Evolutionary conservation across 2,329 filamentous ascomycete species (phyloP).

Genomic region (Tolypocladium ophioglossoides): DNA sequence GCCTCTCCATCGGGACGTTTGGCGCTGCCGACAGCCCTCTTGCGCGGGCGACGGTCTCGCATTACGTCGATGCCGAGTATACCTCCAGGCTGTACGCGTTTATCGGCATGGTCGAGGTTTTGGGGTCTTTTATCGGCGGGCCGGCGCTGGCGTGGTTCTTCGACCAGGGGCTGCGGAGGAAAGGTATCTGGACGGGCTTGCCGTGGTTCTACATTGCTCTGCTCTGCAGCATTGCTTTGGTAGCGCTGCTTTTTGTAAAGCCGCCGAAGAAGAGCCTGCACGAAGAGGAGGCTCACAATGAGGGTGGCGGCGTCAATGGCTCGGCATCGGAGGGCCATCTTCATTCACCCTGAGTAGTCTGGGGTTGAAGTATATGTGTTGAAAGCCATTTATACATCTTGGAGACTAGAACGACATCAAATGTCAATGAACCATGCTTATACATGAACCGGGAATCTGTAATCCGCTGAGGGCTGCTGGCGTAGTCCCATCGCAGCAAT

Average conservation of each 20-base stretch:
- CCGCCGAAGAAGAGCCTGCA: constrained; percentile 13
- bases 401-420: too few species aligned
- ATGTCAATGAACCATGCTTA: too few species aligned
- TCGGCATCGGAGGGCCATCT: constrained; percentile 13
- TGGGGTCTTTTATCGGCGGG: constrained; percentile 28
- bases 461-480: too few species aligned
- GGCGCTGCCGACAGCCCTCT: constrained; percentile 28
- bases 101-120: constrained; percentile 27
- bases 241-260: constrained; percentile 20
- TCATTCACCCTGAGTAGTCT: constrained; percentile 11
- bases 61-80: constrained; percentile 24
- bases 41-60: constrained; percentile 27
- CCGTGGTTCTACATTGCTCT: constrained; percentile 28
- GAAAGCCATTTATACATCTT: too few species aligned
- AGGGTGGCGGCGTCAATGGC: constrained; percentile 10
- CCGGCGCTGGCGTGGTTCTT: constrained; percentile 29
- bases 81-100: constrained; percentile 31
- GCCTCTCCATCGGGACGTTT: constrained; percentile 25
- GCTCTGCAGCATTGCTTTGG: constrained; percentile 16
- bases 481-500: too few species aligned
- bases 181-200: constrained; percentile 25
- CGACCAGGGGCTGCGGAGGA: constrained; percentile 21
- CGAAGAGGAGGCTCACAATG: constrained; percentile 5
- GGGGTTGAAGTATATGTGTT: too few species aligned
- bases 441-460: too few species aligned